These are phyloP conservation scores for Colletotrichum spaethianum DNA, from an alignment of 2,329 filamentous ascomycete species.

Conservation along the genomic window DNA sequence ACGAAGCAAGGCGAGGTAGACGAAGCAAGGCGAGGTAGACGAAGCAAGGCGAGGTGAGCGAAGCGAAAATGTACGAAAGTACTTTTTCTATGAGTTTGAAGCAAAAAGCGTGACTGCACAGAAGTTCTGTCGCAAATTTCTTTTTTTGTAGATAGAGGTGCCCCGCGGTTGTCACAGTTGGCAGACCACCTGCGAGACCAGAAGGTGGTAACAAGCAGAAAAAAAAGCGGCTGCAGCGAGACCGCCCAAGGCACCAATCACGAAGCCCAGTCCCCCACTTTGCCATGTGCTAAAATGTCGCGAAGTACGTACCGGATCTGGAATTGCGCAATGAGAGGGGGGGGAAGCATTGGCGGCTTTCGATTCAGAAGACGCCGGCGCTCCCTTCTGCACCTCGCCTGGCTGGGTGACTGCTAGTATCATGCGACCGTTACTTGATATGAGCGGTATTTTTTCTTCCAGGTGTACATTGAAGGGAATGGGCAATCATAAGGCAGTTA, in stretches of 20 bases:
- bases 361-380: conserved; percentile 13
- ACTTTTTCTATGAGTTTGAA: neutral
- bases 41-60: neutral
- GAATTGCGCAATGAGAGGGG: conserved; percentile 40
- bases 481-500: conserved; percentile 19
- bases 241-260: conserved; percentile 34
- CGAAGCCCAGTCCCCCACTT: conserved; percentile 27
- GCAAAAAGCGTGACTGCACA: neutral
- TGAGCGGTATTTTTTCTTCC: conserved; percentile 29
- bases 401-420: conserved; percentile 5
- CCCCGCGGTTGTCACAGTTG: conserved; percentile 31
- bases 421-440: neutral
- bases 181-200: conserved; percentile 17
- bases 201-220: conserved; percentile 6
- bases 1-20: neutral
- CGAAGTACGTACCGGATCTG: conserved; percentile 24
- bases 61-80: neutral
- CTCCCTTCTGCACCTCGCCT: conserved; percentile 13
- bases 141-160: conserved; percentile 16
- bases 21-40: too few species aligned
- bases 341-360: conserved; percentile 21
- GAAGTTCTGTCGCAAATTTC: conserved; percentile 21
- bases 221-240: conserved; percentile 26
- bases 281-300: conserved; percentile 32
- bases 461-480: conserved; percentile 16